Conservation (phyloP, 176 grass and related monocot species). For the Thalia dealbata region DNA sequence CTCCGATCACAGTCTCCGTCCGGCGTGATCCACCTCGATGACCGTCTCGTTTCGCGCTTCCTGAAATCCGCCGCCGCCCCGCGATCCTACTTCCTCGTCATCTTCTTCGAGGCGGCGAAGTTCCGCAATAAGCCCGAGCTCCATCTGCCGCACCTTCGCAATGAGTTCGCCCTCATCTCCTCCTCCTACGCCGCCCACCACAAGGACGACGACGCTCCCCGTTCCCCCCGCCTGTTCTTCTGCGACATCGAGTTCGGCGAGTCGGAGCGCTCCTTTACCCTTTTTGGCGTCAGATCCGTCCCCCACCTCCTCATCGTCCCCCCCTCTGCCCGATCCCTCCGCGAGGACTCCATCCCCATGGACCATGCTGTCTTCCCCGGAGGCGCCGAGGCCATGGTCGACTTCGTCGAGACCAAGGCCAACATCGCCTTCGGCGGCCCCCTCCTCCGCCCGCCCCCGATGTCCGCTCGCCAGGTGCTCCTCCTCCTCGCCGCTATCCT, state of each 20-base stretch:
- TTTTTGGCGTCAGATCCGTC: constrained; percentile 79
- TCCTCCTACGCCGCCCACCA: constrained; percentile 57
- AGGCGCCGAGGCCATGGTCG: constrained; percentile 85
- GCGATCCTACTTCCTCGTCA: constrained; percentile 56
- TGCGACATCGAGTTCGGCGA: constrained; percentile 85
- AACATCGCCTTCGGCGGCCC: constrained; percentile 73
- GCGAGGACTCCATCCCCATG: constrained; percentile 56
- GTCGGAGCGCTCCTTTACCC: constrained; percentile 67
- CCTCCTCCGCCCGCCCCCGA: constrained; percentile 58
- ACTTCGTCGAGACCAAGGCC: constrained; percentile 66
- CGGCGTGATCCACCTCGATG: constrained; percentile 77
- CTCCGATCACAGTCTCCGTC: constrained; percentile 55
- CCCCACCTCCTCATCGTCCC: constrained; percentile 65
- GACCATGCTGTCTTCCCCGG: constrained; percentile 71
- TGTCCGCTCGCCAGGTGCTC: constrained; percentile 63
- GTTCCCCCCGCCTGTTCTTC: constrained; percentile 61
- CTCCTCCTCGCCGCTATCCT: constrained; percentile 41
- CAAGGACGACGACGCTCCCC: background rate
- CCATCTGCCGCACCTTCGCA: constrained; percentile 76
- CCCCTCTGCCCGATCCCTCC: constrained; percentile 37
- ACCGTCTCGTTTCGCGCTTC: constrained; percentile 63
- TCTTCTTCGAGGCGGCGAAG: constrained; percentile 89
- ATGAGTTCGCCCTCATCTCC: constrained; percentile 69
- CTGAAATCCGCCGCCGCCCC: constrained; percentile 40
- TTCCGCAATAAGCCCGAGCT: constrained; percentile 83